phyloP scores from a whole-genome alignment of 352 stramenopile species.

The Pilasporangium apinafurcum region DNA sequence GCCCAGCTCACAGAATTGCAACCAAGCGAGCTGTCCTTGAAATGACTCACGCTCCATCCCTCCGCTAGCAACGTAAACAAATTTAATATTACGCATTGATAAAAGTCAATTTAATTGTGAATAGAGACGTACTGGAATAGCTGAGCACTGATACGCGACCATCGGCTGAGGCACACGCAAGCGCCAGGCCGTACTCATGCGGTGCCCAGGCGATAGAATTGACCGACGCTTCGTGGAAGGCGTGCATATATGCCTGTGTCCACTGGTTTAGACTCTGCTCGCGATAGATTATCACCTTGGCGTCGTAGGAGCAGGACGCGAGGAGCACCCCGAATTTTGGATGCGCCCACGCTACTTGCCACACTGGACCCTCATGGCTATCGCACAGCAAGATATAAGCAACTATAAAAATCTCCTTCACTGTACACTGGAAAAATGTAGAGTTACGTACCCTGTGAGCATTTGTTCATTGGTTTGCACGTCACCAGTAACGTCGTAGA shows the following conservation, averaged over 20 bases:
- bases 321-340: slow-evolving; percentile 96
- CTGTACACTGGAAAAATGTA: background rate
- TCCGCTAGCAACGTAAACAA: slow-evolving; percentile 29
- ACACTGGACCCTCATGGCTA: slow-evolving; percentile 96
- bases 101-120: background rate
- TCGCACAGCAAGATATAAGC: background rate
- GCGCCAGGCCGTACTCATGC: slow-evolving; percentile 94
- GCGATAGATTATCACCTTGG: slow-evolving; percentile 95
- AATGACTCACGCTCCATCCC: slow-evolving; percentile 89
- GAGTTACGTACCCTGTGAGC: slow-evolving; percentile 57
- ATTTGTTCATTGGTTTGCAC: slow-evolving; percentile 88
- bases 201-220: slow-evolving; percentile 96
- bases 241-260: slow-evolving; percentile 89
- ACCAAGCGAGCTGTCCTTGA: slow-evolving; percentile 93
- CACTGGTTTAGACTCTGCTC: slow-evolving; percentile 93
- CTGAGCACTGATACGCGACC: slow-evolving; percentile 90
- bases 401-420: background rate
- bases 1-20: slow-evolving; percentile 98
- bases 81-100: slow-evolving; percentile 6
- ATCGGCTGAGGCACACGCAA: slow-evolving; percentile 93
- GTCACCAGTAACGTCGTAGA: slow-evolving; percentile 93
- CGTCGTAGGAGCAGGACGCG: slow-evolving; percentile 97
- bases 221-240: slow-evolving; percentile 86
- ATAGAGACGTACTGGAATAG: slow-evolving; percentile 50
- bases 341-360: slow-evolving; percentile 98